A percentile compares a stretch with the other conserved stretches of the same genome.
Conservation (phyloP, 495 filamentous ascomycete species). For the Penicillium bovifimosum region DNA sequence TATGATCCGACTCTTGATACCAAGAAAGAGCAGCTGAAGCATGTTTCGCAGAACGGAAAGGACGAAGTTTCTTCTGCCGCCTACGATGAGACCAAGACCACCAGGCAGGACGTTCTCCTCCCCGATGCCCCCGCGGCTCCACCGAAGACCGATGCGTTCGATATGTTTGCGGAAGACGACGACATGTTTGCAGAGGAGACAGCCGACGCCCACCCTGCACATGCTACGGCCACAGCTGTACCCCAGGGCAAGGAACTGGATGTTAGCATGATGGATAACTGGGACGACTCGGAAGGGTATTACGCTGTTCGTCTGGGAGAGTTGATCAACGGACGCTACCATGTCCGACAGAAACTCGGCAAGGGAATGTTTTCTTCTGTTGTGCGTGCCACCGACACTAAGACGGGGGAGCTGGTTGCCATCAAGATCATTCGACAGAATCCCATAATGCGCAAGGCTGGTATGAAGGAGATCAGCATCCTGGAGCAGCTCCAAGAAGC, state of each 20-base stretch:
- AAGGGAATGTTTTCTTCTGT: slow-evolving; percentile 95
- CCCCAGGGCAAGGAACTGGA: slow-evolving; percentile 62
- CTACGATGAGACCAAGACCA: slow-evolving; percentile 57
- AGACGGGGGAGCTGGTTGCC: slow-evolving; percentile 65
- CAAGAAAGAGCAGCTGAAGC: slow-evolving; percentile 75
- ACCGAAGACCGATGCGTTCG: slow-evolving; percentile 58
- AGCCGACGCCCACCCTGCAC: slow-evolving; percentile 38
- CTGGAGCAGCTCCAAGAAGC: slow-evolving; percentile 73
- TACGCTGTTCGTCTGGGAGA: slow-evolving; percentile 90
- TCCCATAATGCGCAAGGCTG: slow-evolving; percentile 86
- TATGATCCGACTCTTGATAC: slow-evolving; percentile 93
- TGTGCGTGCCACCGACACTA: slow-evolving; percentile 80
- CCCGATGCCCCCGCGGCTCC: slow-evolving; percentile 36
- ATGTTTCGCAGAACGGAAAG: slow-evolving; percentile 51
- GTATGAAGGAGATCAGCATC: slow-evolving; percentile 91
- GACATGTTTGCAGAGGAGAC: slow-evolving; percentile 77
- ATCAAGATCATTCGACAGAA: slow-evolving; percentile 95
- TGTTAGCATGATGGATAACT: slow-evolving; percentile 83
- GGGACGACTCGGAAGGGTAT: slow-evolving; percentile 91
- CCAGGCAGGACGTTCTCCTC: slow-evolving; percentile 52
- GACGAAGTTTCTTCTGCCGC: slow-evolving; percentile 53
- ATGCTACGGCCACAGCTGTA: slow-evolving; percentile 42
- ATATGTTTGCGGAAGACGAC: slow-evolving; percentile 95
- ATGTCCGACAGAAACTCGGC: slow-evolving; percentile 80
- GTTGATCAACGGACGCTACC: slow-evolving; percentile 80